These are phyloP conservation scores for Russula sp. DNA, from an alignment of 768 basidiomycete genomes.

Conservation along the genomic window DNA sequence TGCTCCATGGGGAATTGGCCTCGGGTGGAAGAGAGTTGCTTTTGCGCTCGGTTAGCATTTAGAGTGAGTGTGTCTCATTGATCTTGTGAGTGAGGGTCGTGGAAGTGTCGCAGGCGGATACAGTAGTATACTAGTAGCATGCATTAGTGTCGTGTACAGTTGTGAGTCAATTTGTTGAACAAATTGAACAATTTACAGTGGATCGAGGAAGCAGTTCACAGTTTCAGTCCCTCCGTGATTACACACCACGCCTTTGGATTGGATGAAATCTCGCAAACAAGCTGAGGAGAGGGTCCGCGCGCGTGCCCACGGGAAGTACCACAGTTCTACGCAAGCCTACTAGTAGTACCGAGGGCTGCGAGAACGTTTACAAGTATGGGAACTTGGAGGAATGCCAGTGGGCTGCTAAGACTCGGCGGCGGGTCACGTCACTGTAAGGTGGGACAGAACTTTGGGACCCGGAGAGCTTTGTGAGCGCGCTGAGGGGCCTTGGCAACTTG, in stretches of 20 bases:
- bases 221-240: slow-evolving; percentile 64
- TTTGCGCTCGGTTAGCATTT: slow-evolving; percentile 3
- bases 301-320: slow-evolving; percentile 29
- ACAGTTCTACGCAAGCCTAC: slow-evolving; percentile 11
- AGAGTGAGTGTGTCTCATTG: background rate
- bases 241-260: slow-evolving; percentile 62
- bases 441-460: slow-evolving; percentile 95
- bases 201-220: too few species aligned
- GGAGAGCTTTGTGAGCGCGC: slow-evolving; percentile 69
- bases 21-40: slow-evolving; percentile 1
- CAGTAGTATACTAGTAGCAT: too few species aligned
- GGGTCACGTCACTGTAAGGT: slow-evolving; percentile 91
- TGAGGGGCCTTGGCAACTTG: slow-evolving; percentile 69
- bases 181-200: too few species aligned
- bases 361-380: too few species aligned
- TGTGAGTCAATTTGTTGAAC: too few species aligned
- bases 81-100: too few species aligned
- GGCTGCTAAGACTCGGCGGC: slow-evolving; percentile 77
- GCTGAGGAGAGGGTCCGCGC: slow-evolving; percentile 47
- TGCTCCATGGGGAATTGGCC: background rate
- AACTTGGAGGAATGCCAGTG: slow-evolving; percentile 96
- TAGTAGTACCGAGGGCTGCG: too few species aligned
- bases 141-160: too few species aligned
- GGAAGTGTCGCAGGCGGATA: too few species aligned
- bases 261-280: slow-evolving; percentile 61